Conservation (phyloP, 208 protist genomes). For the Crithidia mellificae region DNA sequence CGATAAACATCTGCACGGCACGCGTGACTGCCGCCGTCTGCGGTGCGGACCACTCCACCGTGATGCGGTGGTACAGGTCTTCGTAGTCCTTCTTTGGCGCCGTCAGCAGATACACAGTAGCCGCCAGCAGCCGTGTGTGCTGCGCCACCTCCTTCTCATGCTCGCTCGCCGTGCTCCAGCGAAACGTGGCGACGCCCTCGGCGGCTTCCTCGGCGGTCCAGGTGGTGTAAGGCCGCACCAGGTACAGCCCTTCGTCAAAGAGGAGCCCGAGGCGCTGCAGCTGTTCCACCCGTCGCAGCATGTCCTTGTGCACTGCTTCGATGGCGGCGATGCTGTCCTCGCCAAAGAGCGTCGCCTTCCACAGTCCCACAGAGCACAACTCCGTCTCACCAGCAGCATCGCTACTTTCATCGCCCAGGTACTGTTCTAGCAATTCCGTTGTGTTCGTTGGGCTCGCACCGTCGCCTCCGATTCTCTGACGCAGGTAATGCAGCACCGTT, state of each 20-base stretch:
- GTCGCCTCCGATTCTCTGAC: not conserved
- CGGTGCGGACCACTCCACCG: conserved; percentile 47
- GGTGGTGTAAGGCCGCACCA: conserved; percentile 40
- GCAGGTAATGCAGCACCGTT: conserved; percentile 22
- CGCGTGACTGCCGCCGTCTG: conserved; percentile 8
- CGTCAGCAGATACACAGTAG: conserved; percentile 23
- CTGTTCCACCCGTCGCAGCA: conserved; percentile 51
- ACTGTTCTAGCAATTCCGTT: not conserved
- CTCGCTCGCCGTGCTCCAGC: conserved; percentile 19
- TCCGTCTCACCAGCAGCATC: not conserved
- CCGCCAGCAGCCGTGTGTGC: conserved; percentile 40
- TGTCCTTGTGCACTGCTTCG: conserved; percentile 18
- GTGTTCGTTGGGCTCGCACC: not conserved
- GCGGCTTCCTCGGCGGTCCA: conserved; percentile 28
- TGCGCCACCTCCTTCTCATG: conserved; percentile 36
- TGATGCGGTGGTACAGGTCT: conserved; percentile 43
- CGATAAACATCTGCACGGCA: conserved; percentile 23
- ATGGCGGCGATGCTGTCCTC: not conserved
- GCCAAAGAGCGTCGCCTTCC: conserved; percentile 18
- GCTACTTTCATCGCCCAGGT: not conserved
- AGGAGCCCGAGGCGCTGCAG: conserved; percentile 79
- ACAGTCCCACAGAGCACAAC: not conserved
- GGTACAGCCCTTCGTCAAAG: conserved; percentile 83
- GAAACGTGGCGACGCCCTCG: conserved; percentile 18
- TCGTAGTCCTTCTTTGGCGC: conserved; percentile 22